phyloP scores from a whole-genome alignment of 768 basidiomycete species.

The Russula compacta region DNA sequence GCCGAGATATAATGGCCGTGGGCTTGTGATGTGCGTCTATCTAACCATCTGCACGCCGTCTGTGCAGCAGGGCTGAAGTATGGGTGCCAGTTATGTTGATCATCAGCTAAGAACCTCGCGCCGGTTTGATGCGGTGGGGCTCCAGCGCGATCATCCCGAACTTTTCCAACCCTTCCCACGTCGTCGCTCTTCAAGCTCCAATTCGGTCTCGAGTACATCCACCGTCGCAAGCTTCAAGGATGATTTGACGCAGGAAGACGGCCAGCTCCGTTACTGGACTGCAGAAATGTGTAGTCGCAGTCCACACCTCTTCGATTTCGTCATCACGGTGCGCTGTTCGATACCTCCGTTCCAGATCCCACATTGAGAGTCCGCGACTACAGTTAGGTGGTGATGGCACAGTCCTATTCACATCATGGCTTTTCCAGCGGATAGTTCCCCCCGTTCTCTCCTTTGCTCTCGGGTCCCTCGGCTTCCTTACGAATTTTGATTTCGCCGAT shows the following conservation, averaged over 20 bases:
- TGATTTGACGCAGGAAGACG: slow-evolving; percentile 50
- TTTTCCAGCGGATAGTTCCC: slow-evolving; percentile 98
- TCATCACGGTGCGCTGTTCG: slow-evolving; percentile 69
- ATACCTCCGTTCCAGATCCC: not conserved
- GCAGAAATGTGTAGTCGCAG: slow-evolving; percentile 88
- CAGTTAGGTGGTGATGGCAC: slow-evolving; percentile 98
- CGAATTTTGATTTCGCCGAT: slow-evolving; percentile 90
- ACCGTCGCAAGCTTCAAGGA: slow-evolving; percentile 36
- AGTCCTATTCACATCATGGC: slow-evolving; percentile 97
- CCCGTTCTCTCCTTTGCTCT: slow-evolving; percentile 96
- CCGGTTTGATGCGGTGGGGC: slow-evolving; percentile 89
- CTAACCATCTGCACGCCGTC: slow-evolving; percentile 14
- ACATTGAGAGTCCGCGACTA: not conserved
- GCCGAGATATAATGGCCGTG: slow-evolving; percentile 57
- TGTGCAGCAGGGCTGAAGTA: slow-evolving; percentile 7
- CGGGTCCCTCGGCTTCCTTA: slow-evolving; percentile 95
- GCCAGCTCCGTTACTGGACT: slow-evolving; percentile 96
- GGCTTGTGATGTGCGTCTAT: slow-evolving; percentile 70
- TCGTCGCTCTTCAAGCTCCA: slow-evolving; percentile 61
- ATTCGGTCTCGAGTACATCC: slow-evolving; percentile 49
- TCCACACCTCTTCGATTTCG: slow-evolving; percentile 94
- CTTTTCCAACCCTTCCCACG: slow-evolving; percentile 74
- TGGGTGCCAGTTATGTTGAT: slow-evolving; percentile 74
- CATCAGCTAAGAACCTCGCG: slow-evolving; percentile 80
- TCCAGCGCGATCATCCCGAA: slow-evolving; percentile 78